Base-by-base conservation (phyloP, 495 filamentous ascomycete species). In the Aspergillus ostianus region DNA sequence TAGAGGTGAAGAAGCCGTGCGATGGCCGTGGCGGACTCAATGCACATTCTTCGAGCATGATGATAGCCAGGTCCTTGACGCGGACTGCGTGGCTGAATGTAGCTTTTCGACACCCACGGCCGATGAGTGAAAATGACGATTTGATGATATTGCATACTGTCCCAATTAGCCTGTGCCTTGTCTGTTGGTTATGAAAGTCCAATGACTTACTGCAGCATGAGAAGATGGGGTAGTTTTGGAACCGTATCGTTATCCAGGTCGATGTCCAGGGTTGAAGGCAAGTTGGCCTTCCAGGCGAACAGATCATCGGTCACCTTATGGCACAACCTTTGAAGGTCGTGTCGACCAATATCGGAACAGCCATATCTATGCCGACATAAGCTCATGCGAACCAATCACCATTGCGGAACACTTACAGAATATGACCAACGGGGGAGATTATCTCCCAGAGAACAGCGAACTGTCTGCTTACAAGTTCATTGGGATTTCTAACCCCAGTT, bases 81-180 rank as follows among this genome's bases (percentile, higher is more conserved):
- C 6, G 77, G 79, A 44, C 62, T 66, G 23, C 73, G 75, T 10
- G 77, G 77, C 55, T 80, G 78, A 50, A 77, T 79, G 61, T 77
- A 78, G 59, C 64, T 76, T 60, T 78, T 80, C 1, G 80, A 81
- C 7, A 82, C 73, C 73, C 77, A 82, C 17, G 80, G 80, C 10
- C 79, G 69, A 54, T 81, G 75, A 60, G 78, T 73, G 61, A 80
- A 80, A 47, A 82, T 80, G 45, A 82, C 68, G 4, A 78, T 79
- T 59, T 80, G 77, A 58, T 82, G 75, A 55, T 81, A 82, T 80
- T 82, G 79, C 72, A 82, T 80, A 53, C 79, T 82, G 49, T 30
- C 45, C 10, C 5, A 6, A 45, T 64, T 51, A 64, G 57, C 4
- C 48, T 12, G 21, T 2, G 7, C 17, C 13, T 55, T 29, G 46